These are phyloP conservation scores for Spiromastix sp. DNA, from an alignment of 2,329 filamentous ascomycete species.

Conservation along the genomic window DNA sequence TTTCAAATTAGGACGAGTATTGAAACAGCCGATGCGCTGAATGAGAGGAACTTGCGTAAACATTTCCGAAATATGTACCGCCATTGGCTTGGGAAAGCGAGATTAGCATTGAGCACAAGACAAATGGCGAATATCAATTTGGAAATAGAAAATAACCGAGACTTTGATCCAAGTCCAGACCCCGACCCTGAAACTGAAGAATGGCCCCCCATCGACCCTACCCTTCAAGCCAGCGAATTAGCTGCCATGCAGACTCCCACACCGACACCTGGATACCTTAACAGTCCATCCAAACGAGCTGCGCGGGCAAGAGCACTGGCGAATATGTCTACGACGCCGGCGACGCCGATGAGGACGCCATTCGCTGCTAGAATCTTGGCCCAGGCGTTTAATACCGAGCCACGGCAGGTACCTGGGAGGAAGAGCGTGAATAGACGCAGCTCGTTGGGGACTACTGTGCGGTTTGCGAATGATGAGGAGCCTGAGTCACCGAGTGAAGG, in stretches of 20 bases:
- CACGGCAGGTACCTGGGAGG: constrained; percentile 10
- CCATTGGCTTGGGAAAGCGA: constrained; percentile 42
- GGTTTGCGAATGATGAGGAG: constrained; percentile 3
- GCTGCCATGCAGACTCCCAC: constrained; percentile 25
- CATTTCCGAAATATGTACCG: constrained; percentile 46
- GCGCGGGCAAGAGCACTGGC: constrained; percentile 32
- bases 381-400: constrained; percentile 27
- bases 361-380: constrained; percentile 31
- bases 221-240: constrained; percentile 28
- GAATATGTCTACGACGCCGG: constrained; percentile 35
- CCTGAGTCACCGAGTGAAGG: constrained; percentile 1
- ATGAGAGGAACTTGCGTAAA: constrained; percentile 42
- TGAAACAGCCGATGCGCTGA: constrained; percentile 44
- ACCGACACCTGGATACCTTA: constrained; percentile 32
- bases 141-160: too few species aligned
- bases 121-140: not conserved
- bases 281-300: constrained; percentile 37
- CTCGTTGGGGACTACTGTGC: constrained; percentile 17
- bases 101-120: too few species aligned
- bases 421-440: constrained; percentile 18
- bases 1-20: constrained; percentile 44
- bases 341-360: constrained; percentile 33
- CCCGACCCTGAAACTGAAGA: not conserved
- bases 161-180: not conserved
- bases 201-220: constrained; percentile 17